Conservation (phyloP, 371 early-diverging fungal species). For the Mucor circinelloides region DNA sequence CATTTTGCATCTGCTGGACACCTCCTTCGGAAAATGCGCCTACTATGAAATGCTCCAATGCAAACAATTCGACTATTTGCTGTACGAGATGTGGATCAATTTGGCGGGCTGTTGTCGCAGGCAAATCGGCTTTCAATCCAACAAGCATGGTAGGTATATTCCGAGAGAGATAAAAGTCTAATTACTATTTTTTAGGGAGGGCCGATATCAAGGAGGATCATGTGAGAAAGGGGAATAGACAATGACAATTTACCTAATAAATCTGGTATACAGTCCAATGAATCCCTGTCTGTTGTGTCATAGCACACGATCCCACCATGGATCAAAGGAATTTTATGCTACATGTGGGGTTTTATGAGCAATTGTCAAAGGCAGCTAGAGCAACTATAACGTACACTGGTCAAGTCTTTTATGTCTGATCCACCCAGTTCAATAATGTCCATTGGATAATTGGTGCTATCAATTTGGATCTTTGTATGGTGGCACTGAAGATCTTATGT, state of each 20-base stretch:
- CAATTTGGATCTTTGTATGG: slow-evolving; percentile 23
- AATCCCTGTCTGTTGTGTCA: slow-evolving; percentile 34
- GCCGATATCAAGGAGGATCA: neutral
- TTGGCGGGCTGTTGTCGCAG: slow-evolving; percentile 12
- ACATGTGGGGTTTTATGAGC: neutral
- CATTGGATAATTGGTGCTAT: slow-evolving; percentile 26
- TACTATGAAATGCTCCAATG: slow-evolving; percentile 26
- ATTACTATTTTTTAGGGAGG: slow-evolving; percentile 1
- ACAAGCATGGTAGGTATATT: slow-evolving; percentile 39
- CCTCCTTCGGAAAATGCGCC: slow-evolving; percentile 37
- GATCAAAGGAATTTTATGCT: slow-evolving; percentile 19
- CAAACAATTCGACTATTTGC: slow-evolving; percentile 29
- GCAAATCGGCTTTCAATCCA: slow-evolving; percentile 38
- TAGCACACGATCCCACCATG: slow-evolving; percentile 47
- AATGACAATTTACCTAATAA: slow-evolving; percentile 38
- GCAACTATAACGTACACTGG: neutral
- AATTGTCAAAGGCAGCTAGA: neutral
- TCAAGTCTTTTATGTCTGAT: neutral
- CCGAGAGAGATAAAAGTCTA: slow-evolving; percentile 32
- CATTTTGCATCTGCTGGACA: slow-evolving; percentile 26
- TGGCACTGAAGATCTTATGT: slow-evolving; percentile 34
- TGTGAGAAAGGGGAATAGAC: neutral
- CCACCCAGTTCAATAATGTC: slow-evolving; percentile 35
- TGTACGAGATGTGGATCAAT: slow-evolving; percentile 28
- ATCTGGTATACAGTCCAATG: slow-evolving; percentile 39